Evolutionary conservation across 2,329 filamentous ascomycete species (phyloP).

Genomic region (Colletotrichum sp.): DNA sequence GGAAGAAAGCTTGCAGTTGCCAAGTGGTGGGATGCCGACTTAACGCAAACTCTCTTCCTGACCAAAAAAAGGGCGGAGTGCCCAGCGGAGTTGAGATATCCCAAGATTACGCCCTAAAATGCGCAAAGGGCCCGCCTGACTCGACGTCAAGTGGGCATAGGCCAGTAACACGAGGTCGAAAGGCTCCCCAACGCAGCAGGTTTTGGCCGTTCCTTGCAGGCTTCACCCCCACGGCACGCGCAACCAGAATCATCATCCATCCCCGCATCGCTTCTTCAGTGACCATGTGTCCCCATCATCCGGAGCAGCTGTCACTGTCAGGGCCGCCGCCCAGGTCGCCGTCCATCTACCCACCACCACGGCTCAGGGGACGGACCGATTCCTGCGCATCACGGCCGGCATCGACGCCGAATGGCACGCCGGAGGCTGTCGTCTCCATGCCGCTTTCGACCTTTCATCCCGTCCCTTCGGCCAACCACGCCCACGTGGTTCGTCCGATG

Average conservation of each 20-base stretch:
- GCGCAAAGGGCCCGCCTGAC: background rate
- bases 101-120: background rate
- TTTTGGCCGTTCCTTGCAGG: background rate
- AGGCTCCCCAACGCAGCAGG: background rate
- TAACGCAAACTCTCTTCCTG: background rate
- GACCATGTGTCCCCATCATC: background rate
- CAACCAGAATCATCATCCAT: background rate
- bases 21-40: background rate
- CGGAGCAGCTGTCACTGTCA: background rate
- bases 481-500: constrained; percentile 11
- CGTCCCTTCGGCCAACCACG: background rate
- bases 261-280: background rate
- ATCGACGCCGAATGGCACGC: constrained; percentile 8
- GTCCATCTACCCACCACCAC: background rate
- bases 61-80: background rate
- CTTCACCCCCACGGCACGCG: background rate
- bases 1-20: background rate
- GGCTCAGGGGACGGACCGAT: constrained; percentile 10
- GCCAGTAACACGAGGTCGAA: background rate
- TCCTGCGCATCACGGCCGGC: constrained; percentile 5
- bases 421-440: background rate
- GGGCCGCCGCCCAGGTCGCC: background rate
- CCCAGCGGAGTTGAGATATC: background rate
- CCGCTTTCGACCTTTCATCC: background rate
- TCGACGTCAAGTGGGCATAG: constrained; percentile 3